A percentile compares a stretch with the other conserved stretches of the same genome.
Conservation (phyloP, 768 basidiomycete species). For the Phaeotremella skinneri region DNA sequence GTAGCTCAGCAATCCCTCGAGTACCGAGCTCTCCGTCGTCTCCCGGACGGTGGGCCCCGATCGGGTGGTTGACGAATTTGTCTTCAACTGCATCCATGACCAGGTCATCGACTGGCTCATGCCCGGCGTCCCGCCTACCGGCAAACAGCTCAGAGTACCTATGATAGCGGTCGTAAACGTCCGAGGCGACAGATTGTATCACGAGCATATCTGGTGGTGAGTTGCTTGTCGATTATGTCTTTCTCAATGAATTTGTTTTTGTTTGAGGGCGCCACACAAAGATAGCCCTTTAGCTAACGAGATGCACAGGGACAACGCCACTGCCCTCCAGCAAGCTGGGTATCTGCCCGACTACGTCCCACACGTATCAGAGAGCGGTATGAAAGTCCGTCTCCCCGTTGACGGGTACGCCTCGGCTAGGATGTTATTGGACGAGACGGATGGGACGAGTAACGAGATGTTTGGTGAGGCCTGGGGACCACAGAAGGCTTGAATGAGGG, state of each 20-base stretch:
- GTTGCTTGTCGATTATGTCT: background rate
- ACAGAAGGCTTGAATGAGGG: background rate
- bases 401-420: background rate
- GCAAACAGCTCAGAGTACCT: slow-evolving; percentile 57
- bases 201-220: slow-evolving; percentile 53
- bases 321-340: background rate
- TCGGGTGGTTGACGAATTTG: slow-evolving; percentile 59
- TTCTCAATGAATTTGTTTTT: no score
- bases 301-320: background rate
- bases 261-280: no score
- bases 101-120: slow-evolving; percentile 45
- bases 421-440: slow-evolving; percentile 1
- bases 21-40: slow-evolving; percentile 55
- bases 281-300: no score
- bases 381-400: background rate
- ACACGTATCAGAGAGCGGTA: background rate
- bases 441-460: background rate
- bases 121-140: slow-evolving; percentile 60
- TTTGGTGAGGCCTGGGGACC: background rate
- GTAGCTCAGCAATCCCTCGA: slow-evolving; percentile 50
- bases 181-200: slow-evolving; percentile 58
- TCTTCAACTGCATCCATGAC: slow-evolving; percentile 51
- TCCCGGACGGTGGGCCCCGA: slow-evolving; percentile 53
- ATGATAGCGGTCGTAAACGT: slow-evolving; percentile 62
- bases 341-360: background rate